phyloP scores from a whole-genome alignment of 257 asterid species.

The Solanum corneliomulleri region DNA sequence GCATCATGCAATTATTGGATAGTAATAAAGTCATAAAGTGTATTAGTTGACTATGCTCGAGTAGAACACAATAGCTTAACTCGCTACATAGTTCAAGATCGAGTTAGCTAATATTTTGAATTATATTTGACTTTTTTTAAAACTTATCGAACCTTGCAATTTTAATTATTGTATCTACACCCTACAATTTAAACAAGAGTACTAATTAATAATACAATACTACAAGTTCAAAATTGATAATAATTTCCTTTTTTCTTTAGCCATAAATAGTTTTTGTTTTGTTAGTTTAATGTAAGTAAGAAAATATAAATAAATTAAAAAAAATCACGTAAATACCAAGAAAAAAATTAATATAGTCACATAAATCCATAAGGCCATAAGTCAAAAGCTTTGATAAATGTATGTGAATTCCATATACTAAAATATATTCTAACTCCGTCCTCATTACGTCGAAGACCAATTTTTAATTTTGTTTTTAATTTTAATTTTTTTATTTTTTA shows the following conservation, averaged over 20 bases:
- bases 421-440: constrained; percentile 21
- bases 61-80: neutral
- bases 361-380: neutral
- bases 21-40: neutral
- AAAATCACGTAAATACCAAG: neutral
- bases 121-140: neutral
- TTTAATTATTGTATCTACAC: neutral
- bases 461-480: no score
- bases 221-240: neutral
- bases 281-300: neutral
- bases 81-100: neutral
- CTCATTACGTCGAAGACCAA: constrained; percentile 31
- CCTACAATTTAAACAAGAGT: neutral
- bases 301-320: neutral
- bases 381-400: constrained; percentile 24
- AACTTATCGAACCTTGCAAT: neutral
- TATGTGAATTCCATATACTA: neutral
- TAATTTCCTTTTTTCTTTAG: neutral
- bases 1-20: neutral
- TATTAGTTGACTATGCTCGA: neutral
- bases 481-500: neutral
- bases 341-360: neutral
- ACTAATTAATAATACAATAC: neutral
- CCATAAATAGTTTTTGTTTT: neutral
- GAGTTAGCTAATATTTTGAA: neutral